Base-by-base conservation (phyloP, 192 early-diverging fungal genomes). In the Coemansia sp. region DNA sequence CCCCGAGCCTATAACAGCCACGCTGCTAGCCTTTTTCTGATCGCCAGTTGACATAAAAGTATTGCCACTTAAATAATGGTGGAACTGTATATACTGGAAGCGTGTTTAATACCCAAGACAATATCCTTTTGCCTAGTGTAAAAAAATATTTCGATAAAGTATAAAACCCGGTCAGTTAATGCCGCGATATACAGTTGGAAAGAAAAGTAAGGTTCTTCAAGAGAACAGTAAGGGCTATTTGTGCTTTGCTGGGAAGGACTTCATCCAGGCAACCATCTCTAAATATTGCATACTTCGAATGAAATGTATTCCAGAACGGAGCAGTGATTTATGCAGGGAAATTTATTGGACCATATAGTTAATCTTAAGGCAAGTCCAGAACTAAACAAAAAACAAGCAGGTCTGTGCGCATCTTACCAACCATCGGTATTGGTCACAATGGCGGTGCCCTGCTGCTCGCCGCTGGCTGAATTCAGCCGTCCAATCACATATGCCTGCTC, bases 401-500 rank as follows among this genome's bases (percentile, higher is more conserved):
- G 10, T 46, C 10, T 21, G 18, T 18, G 44, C 23, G 23, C 19
- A 12, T 21, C 44, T 44, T 44, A 65, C 76, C 76, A 79, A 19
- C 14, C 37, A 18, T 36, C 21, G 2, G 62, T 69, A 52, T 79
- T 72, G 30, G 55, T 47, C 12, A 69, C 65, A 42, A 66, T 53
- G 11, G 44, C 62, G 7, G 43, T 33, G 43, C 57, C 46, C 15
- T 15, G 45, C 11, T 36, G 7, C 0, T 47, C 42, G 31, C 20
- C 57, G 37, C 19, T 36, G 31, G 48, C 61, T 3, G 60, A 40
- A 20, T 42, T 33, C 16, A 95, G 77, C 26, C 59, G 49, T 37
- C 93, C 93, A 55, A 95, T 85, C 19, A 84, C 71, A 58, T 84
- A 91, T 12, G 88, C 81, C 4, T 52, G 57, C 59, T 93, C 91